Evolutionary conservation across 345 rosid species (phyloP), one percentile per base, ranked within the genome.

Genomic region (Euphorbia pulcherrima): DNA sequence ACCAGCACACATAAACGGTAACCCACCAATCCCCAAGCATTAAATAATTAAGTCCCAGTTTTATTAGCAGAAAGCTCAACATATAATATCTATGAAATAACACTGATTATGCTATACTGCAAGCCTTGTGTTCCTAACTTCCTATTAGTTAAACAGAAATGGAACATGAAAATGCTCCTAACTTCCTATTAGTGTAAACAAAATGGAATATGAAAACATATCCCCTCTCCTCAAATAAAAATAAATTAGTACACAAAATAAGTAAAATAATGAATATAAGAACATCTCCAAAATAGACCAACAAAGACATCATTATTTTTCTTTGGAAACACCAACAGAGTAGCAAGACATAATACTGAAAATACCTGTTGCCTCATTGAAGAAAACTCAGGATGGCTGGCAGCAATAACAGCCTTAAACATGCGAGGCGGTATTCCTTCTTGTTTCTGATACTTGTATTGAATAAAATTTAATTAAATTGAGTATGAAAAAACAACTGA

Each of bases 401-500:
- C 90, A 76, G 97, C 97, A 82, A 95, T 86, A 54, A 95, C 88
- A 17, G 92, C 75, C 78, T 95, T 92, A 84, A 95, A 92, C 99
- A 90, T 95, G 12, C 89, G 97, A 75, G 97, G 99, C 26, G 88
- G 90, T 77, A 92, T 83, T 50, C 99, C 99, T 81, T 89, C 92
- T 75, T 92, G 99, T 79, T 83, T 86, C 97, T 88, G 67, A 67
- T 64, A 71, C 74, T 75, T 74, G 62, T 50, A 28, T 35, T 56
- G 41, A 62, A 44, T n/a, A 26, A 8, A 50, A 16, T 5, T 44
- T 4, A 39, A 39, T 41, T 6, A 12, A 41, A 41, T 41, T 7
- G 12, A 41, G 11, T 9, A 41, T 8, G 47, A 41, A 41, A 41
- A 12, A 41, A 41, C 7, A 12, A 61, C 21, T n/a, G 5, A 8